Evolutionary conservation across 805 yeast species (phyloP).

Genomic region (Monosporozyma aerobia): DNA sequence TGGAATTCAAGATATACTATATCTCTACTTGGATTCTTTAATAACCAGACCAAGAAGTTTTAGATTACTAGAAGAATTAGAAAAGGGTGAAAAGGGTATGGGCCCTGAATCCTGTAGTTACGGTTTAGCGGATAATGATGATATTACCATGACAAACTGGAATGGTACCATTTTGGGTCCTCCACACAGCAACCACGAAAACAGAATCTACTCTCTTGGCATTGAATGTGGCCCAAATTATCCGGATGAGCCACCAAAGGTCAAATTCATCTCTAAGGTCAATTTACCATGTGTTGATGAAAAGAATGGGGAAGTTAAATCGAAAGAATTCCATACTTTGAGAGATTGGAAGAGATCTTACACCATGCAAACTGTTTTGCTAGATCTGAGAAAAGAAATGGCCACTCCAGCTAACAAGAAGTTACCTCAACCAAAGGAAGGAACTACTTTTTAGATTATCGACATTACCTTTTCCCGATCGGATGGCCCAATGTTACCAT

Average conservation of each 20-base stretch:
- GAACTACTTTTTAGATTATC: conserved; percentile 44
- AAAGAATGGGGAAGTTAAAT: conserved; percentile 45
- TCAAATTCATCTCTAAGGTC: conserved; percentile 71
- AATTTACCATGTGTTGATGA: conserved; percentile 87
- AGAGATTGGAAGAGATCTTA: conserved; percentile 81
- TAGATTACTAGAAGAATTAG: conserved; percentile 89
- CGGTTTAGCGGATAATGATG: conserved; percentile 84
- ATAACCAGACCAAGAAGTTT: conserved; percentile 72
- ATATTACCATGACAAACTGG: conserved; percentile 91
- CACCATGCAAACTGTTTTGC: conserved; percentile 85
- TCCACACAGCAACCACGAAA: conserved; percentile 84
- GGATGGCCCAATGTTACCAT: background rate
- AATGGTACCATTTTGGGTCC: conserved; percentile 98
- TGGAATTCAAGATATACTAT: background rate
- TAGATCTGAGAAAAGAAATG: conserved; percentile 88
- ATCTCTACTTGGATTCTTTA: background rate
- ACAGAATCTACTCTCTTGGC: conserved; percentile 78
- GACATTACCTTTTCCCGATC: background rate
- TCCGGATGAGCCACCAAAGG: conserved; percentile 84
- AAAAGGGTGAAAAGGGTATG: conserved; percentile 94
- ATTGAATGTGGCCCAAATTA: conserved; percentile 76
- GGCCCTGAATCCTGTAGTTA: conserved; percentile 97
- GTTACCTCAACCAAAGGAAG: conserved; percentile 87
- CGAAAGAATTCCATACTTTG: conserved; percentile 53
- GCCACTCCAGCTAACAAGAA: conserved; percentile 74